phyloP scores from a whole-genome alignment of 2,329 filamentous ascomycete species.

The Colletotrichum somersetense region DNA sequence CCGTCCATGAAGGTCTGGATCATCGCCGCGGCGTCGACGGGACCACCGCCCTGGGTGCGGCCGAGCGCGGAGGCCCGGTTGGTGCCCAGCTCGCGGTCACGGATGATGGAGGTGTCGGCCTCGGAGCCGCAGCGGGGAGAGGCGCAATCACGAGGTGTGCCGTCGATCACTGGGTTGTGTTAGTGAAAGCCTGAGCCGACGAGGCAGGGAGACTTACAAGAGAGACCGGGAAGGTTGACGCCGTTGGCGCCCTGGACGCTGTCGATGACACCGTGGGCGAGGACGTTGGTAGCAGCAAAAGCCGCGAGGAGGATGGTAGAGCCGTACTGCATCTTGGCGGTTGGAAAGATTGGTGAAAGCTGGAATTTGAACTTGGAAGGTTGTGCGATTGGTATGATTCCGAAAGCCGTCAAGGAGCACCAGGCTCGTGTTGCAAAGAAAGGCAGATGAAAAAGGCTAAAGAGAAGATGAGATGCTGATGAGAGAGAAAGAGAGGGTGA shows the following conservation, averaged over 20 bases:
- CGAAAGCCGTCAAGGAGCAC: conserved; percentile 34
- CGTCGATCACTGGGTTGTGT: conserved; percentile 65
- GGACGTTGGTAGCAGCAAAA: conserved; percentile 56
- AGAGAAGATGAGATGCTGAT: conserved; percentile 38
- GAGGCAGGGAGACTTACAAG: conserved; percentile 16
- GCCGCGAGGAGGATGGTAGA: conserved; percentile 56
- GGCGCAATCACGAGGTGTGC: conserved; percentile 76
- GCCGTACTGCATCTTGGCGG: conserved; percentile 41
- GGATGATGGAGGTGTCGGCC: conserved; percentile 77
- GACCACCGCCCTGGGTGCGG: conserved; percentile 70
- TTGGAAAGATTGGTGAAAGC: conserved; percentile 34
- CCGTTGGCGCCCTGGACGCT: conserved; percentile 70
- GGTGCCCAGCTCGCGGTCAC: conserved; percentile 67
- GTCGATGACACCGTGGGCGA: conserved; percentile 70
- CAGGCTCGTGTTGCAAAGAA: conserved; percentile 40
- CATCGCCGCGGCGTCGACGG: conserved; percentile 68
- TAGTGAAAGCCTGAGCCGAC: not conserved
- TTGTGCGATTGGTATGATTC: conserved; percentile 24
- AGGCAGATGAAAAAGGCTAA: conserved; percentile 38
- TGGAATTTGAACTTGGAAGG: conserved; percentile 9
- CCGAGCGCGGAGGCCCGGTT: conserved; percentile 69
- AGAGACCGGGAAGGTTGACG: conserved; percentile 71
- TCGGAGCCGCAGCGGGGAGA: conserved; percentile 72
- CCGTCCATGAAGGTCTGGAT: conserved; percentile 70
- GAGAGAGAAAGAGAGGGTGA: not conserved